Conservation (phyloP, 495 filamentous ascomycete genomes). For the Articulospora tetracladia region DNA sequence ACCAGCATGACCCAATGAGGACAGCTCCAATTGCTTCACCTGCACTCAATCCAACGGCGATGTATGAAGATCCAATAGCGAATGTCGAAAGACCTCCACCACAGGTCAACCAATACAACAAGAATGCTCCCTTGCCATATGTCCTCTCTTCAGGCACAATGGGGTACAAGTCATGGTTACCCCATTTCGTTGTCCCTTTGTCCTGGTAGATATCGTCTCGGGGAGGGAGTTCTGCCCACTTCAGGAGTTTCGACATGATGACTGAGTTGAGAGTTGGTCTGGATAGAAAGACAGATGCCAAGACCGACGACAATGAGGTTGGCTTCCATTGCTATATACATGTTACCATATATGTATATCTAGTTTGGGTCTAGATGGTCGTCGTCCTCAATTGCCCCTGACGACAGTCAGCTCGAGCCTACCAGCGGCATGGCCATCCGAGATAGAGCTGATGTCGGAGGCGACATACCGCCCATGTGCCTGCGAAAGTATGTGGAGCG, state of each 20-base stretch:
- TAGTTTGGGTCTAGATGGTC: not conserved
- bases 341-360: not conserved
- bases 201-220: conserved; percentile 8
- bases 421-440: not conserved
- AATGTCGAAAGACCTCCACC: conserved; percentile 13
- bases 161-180: conserved; percentile 10
- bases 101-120: conserved; percentile 9
- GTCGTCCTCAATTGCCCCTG: not conserved
- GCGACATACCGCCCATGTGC: not conserved
- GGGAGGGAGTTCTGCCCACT: conserved; percentile 9
- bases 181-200: conserved; percentile 11
- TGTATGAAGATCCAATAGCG: conserved; percentile 11
- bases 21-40: conserved; percentile 8
- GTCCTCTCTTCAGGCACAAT: conserved; percentile 4
- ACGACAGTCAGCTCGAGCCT: not conserved
- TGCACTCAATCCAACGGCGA: conserved; percentile 6
- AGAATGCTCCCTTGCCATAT: conserved; percentile 5
- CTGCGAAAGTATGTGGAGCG: not conserved
- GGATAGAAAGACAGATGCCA: not conserved
- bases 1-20: conserved; percentile 1
- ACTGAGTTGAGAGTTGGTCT: not conserved
- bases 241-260: conserved; percentile 7
- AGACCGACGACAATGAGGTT: not conserved
- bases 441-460: not conserved
- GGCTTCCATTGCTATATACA: not conserved